Base-by-base conservation (phyloP, 352 stramenopile genomes). In the Pythium periplocum region DNA sequence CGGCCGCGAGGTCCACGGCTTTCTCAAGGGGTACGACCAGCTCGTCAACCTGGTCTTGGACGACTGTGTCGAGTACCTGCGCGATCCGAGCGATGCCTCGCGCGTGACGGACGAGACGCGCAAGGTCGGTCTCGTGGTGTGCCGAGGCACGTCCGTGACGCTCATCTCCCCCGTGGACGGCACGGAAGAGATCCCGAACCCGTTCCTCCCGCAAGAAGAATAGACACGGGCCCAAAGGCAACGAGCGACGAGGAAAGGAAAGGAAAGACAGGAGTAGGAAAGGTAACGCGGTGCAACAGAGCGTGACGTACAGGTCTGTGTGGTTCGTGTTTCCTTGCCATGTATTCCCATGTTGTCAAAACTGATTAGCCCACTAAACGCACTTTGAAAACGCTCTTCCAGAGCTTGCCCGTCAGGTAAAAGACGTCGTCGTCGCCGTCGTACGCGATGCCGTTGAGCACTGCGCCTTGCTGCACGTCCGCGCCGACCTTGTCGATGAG, bases 21-120 rank as follows among this genome's bases (percentile, higher is more conserved):
- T 87, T 43, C 75, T 98, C 41, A 96, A 96, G 66, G 96, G 96
- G 53, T 98, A 98, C 74, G 96, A 98, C 69, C 89, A 98, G 64
- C 73, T 98, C 37, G 92, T 98, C 39, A 98, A 98, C 81, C 80
- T 98, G 41, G 96, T 98, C 45, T 81, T 98, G 48, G 96, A 98
- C 61, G 92, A 98, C 64, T 96, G 90, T 62, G 74, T 98, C 53
- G 96, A 98, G 78, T 98, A 93, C 64, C 45, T 98, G 61, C 83
- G 94, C 73, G 90, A 97, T 66, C 77, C 87, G 4, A 94, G 88
- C 52, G 91, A 98, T 66, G 69, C 85, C 45, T 87, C 95, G 70
- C 71, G 69, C 54, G 76, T 96, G 48, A 98, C 90, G 32, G 83
- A 96, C 58, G 72, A 96, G 65, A 96, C 88, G 49, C 77, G 96